Base-by-base conservation (phyloP, 192 early-diverging fungal species). In the Coemansia sp. region DNA sequence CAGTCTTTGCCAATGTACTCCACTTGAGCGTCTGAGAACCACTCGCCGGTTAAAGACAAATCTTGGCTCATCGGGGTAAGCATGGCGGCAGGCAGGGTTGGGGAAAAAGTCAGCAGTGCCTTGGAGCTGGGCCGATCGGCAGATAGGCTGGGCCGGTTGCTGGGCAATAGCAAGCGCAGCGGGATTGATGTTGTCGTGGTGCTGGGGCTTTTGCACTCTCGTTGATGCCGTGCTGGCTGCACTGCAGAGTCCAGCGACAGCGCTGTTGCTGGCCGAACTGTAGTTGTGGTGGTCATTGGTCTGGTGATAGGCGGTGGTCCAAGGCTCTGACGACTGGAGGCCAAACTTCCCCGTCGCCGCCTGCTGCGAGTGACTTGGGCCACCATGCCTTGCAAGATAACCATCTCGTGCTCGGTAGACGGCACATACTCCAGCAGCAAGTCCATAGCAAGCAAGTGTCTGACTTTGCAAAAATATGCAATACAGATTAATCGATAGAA, bases 1-100 rank as follows among this genome's bases (percentile, higher is more conserved):
- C 76, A 80, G 53, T 80, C 76, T 21, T 39, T 53, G 27, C 68
- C 76, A 41, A 80, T 56, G 38, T 74, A 80, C 58, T 74, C 71
- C 34, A 80, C 56, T 35, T 70, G 76, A 7, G 72, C 76, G 18
- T 74, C 71, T 17, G 71, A 74, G 38, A 80, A 80, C 34, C 70
- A 58, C 27, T 70, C 54, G 36, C 65, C 63, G 14, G 62, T 66
- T 1, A 60, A 63, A 4, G 62, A 50, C 22, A 54, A 58, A 15
- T 50, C 46, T 5, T 27, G 46, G 46, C 26, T 50, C 4, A 24
- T 50, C 26, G 46, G 27, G 26, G 46, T 14, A 15, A 50, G 46
- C 46, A 50, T 26, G 15, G 46, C 46, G 11, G 22, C 46, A 14
- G 24, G 46, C 14, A 50, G 26, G 26, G 19, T 3, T 8, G 27